Percentiles rank a stretch among this genome's conserved stretches.
phyloP scores from a whole-genome alignment of 176 grass and related monocot genomes.

The Poa annua region DNA sequence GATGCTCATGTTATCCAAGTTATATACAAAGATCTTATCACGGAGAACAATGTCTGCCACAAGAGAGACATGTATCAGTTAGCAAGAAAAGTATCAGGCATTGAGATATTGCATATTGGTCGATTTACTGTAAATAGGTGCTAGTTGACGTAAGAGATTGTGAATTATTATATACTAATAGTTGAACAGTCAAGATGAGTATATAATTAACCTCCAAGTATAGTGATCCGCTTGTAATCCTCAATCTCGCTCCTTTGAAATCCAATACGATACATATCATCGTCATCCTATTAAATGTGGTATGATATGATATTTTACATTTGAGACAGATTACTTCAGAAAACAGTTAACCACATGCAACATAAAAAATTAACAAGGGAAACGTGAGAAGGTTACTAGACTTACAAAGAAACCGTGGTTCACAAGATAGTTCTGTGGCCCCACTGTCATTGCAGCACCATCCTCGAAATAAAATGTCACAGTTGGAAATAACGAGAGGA shows the following conservation, averaged over 20 bases:
- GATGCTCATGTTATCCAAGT: constrained; percentile 70
- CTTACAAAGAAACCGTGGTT: constrained; percentile 69
- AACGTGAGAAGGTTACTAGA: constrained; percentile 19
- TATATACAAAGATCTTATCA: constrained; percentile 94
- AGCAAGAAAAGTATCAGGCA: constrained; percentile 17
- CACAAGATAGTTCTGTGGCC: constrained; percentile 85
- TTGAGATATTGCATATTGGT: neutral
- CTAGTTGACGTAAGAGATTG: neutral
- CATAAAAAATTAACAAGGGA: neutral
- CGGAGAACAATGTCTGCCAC: constrained; percentile 80
- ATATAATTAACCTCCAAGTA: constrained; percentile 75
- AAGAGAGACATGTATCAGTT: constrained; percentile 25
- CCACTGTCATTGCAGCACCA: constrained; percentile 68
- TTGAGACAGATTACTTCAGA: constrained; percentile 24
- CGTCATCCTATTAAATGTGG: constrained; percentile 58
- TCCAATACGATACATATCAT: constrained; percentile 73
- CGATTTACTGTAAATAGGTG: neutral
- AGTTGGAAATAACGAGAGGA: constrained; percentile 79
- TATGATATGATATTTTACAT: constrained; percentile 23
- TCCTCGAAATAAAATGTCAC: constrained; percentile 85
- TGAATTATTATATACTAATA: neutral
- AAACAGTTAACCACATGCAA: constrained; percentile 33
- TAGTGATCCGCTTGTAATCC: constrained; percentile 45
- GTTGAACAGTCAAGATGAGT: constrained; percentile 19
- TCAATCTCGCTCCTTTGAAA: constrained; percentile 71